Evolutionary conservation across 139 green algal species (phyloP), one percentile per base, ranked within the genome.

Genomic region (Chlamydomonas asymmetrica): DNA sequence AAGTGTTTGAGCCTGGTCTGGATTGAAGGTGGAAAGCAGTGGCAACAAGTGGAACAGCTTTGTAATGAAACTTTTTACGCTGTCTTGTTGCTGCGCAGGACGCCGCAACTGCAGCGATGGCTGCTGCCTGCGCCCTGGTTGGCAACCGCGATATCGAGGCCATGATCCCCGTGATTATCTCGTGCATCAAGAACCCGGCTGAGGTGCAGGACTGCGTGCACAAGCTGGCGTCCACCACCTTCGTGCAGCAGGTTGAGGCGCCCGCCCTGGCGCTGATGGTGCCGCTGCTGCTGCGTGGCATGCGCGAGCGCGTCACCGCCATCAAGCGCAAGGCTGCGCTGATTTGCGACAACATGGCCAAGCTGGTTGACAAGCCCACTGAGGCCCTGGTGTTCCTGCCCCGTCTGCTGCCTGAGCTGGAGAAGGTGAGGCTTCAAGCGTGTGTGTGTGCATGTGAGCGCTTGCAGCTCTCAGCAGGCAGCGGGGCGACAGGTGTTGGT

Each of bases 271-370:
- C 93, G 37, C 90, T 98, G 76, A 92, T 97, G 81, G 89, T 93
- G 76, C 94, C 94, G 34, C 87, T 98, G 76, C 88, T 98, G 63
- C 63, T 93, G 52, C 89, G 92, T 49, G 94, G 94, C 34, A 87
- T 98, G 70, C 85, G 84, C 54, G 91, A 97, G 88, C 91, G 92
- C 71, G 73, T 82, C 50, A 96, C 90, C 25, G 88, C 92, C 80
- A 95, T 97, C 83, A 95, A 96, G 90, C 89, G 94, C 76, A 96
- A 97, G 86, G 77, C 92, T 20, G 80, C 79, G 39, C 66, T 96
- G 66, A 96, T 97, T 73, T 91, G 94, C 68, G 90, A 96, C 80
- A 97, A 98, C 91, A 98, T 98, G 94, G 81, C 87, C 73, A 97
- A 98, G 85, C 87, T 95, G 83, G 93, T 97, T 52, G 91, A 97